These are phyloP conservation scores for Pseudoscleropodium purum DNA, from an alignment of 225 moss, liverwort and hornwort genomes.

Conservation along the genomic window DNA sequence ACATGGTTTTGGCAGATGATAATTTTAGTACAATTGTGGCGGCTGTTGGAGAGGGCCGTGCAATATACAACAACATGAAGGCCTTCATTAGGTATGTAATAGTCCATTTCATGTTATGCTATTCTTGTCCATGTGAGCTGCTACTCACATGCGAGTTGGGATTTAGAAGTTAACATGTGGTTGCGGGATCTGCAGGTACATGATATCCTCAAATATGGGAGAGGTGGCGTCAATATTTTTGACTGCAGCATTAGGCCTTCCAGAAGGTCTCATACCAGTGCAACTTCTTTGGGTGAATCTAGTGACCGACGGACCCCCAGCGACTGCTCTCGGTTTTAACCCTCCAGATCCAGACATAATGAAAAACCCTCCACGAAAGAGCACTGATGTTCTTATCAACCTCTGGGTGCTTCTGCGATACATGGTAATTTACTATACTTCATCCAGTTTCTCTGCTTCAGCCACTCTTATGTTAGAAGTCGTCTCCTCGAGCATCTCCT, in stretches of 20 bases:
- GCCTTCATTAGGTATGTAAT: slow-evolving; percentile 66
- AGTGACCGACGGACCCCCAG: slow-evolving; percentile 88
- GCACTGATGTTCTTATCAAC: slow-evolving; percentile 71
- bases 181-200: slow-evolving; percentile 27
- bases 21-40: slow-evolving; percentile 93
- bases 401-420: slow-evolving; percentile 42
- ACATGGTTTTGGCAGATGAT: slow-evolving; percentile 94
- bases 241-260: slow-evolving; percentile 82
- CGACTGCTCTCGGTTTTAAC: slow-evolving; percentile 88
- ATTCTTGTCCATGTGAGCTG: background rate
- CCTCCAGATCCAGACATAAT: slow-evolving; percentile 77
- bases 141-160: background rate
- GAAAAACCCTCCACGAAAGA: slow-evolving; percentile 71
- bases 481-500: background rate
- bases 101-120: slow-evolving; percentile 1
- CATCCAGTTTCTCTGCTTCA: background rate
- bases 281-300: slow-evolving; percentile 95
- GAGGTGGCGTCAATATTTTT: slow-evolving; percentile 90
- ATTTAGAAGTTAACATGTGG: background rate
- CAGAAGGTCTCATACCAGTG: slow-evolving; percentile 81
- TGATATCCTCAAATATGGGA: slow-evolving; percentile 93
- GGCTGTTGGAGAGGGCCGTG: slow-evolving; percentile 80
- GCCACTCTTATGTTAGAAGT: background rate
- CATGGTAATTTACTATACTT: background rate
- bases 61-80: slow-evolving; percentile 97